Percentiles rank a stretch among this genome's conserved stretches.
These are phyloP conservation scores for Novymonas esmeraldas DNA, from an alignment of 208 protist species.

Conservation along the genomic window DNA sequence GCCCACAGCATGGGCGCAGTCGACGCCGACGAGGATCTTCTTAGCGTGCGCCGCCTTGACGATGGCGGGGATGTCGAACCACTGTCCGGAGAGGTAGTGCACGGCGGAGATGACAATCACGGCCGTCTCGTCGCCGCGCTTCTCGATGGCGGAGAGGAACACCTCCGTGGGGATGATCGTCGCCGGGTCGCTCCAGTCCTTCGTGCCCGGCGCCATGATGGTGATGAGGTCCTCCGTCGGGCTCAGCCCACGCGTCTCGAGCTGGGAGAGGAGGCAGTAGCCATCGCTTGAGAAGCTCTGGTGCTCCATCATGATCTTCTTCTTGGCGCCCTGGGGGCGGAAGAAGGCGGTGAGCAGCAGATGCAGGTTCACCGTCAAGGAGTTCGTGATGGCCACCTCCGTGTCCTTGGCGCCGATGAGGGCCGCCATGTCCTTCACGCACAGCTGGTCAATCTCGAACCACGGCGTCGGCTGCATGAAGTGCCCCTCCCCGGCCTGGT, in stretches of 20 bases:
- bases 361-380: constrained; percentile 94
- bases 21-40: constrained; percentile 89
- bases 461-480: constrained; percentile 85
- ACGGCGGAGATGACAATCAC: constrained; percentile 89
- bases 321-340: constrained; percentile 74
- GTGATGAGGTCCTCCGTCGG: constrained; percentile 55
- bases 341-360: constrained; percentile 94
- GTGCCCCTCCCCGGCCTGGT: constrained; percentile 79
- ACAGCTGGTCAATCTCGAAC: constrained; percentile 83
- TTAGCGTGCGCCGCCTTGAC: constrained; percentile 81
- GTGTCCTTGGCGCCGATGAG: constrained; percentile 85
- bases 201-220: constrained; percentile 50
- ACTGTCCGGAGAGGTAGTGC: constrained; percentile 95
- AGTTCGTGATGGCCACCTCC: constrained; percentile 94
- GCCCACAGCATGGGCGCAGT: constrained; percentile 95
- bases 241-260: constrained; percentile 82
- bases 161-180: constrained; percentile 70
- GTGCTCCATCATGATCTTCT: constrained; percentile 93
- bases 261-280: constrained; percentile 90
- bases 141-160: constrained; percentile 82
- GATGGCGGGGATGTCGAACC: constrained; percentile 93
- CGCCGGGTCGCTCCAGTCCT: constrained; percentile 37
- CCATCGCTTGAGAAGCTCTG: constrained; percentile 69
- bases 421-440: constrained; percentile 59
- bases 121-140: constrained; percentile 86